Conservation (phyloP, 352 stramenopile genomes). For the Globisporangium iwayamae region DNA sequence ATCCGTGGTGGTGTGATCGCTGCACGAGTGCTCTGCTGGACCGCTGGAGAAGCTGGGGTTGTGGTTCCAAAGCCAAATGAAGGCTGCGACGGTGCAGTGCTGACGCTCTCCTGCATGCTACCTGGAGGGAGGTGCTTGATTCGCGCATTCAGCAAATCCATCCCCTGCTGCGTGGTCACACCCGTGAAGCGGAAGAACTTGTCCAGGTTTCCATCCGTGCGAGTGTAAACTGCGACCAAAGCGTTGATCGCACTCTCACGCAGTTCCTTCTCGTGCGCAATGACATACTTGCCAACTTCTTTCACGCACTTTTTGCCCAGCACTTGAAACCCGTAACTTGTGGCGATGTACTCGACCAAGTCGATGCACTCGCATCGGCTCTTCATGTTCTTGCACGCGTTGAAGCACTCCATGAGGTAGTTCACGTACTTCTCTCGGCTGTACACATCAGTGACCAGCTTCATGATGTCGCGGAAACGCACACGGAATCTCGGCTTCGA, state of each 20-base stretch:
- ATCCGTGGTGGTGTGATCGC: constrained; percentile 20
- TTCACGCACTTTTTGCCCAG: constrained; percentile 75
- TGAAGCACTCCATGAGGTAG: constrained; percentile 83
- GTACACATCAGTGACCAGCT: constrained; percentile 76
- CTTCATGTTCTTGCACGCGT: constrained; percentile 82
- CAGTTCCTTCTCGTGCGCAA: constrained; percentile 79
- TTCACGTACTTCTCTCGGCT: constrained; percentile 67
- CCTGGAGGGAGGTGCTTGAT: constrained; percentile 71
- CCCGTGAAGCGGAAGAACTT: constrained; percentile 76
- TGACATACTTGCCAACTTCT: constrained; percentile 77
- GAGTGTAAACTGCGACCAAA: constrained; percentile 65
- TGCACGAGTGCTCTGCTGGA: constrained; percentile 7
- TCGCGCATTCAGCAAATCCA: constrained; percentile 69
- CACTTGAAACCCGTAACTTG: constrained; percentile 49
- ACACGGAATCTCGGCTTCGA: constrained; percentile 81
- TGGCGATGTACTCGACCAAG: constrained; percentile 74
- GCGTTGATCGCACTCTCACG: constrained; percentile 73
- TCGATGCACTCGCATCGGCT: constrained; percentile 85
- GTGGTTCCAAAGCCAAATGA: constrained; percentile 23
- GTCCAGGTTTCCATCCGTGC: constrained; percentile 64
- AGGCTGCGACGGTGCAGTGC: constrained; percentile 9
- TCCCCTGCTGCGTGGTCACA: constrained; percentile 75
- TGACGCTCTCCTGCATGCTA: constrained; percentile 24
- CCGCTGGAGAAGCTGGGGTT: constrained; percentile 11
- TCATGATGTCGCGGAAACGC: constrained; percentile 84